Evolutionary conservation across 2,329 filamentous ascomycete genomes (phyloP).

Genomic region (Ploettnerulaceae sp.): DNA sequence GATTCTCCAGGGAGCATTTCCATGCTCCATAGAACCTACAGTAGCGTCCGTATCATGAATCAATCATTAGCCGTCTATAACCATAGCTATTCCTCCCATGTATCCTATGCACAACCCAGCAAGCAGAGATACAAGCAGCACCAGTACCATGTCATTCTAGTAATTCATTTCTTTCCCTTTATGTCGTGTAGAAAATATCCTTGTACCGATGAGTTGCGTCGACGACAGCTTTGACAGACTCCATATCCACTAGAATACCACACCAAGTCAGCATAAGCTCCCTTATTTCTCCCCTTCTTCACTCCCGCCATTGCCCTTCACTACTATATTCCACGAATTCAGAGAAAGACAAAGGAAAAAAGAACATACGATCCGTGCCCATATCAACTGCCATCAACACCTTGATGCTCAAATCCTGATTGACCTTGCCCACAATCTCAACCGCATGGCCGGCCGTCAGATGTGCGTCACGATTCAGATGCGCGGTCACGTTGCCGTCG

Average conservation of each 20-base stretch:
- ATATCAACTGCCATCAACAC: constrained; percentile 67
- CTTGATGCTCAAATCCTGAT: constrained; percentile 65
- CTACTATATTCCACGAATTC: too few relatives aligned
- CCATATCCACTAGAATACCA: constrained; percentile 57
- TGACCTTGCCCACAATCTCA: constrained; percentile 77
- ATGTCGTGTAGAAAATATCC: constrained; percentile 63
- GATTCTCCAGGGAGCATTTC: too few relatives aligned
- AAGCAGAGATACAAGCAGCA: neutral
- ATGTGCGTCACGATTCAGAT: constrained; percentile 69
- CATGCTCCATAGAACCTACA: too few relatives aligned
- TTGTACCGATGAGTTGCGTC: constrained; percentile 80
- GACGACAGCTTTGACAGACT: constrained; percentile 71
- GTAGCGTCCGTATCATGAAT: too few relatives aligned
- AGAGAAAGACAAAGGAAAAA: constrained; percentile 8
- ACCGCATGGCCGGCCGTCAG: constrained; percentile 64
- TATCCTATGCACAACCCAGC: neutral
- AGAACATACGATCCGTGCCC: constrained; percentile 62
- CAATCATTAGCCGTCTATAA: too few relatives aligned
- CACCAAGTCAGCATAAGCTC: neutral
- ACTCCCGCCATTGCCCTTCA: neutral
- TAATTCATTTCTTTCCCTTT: neutral
- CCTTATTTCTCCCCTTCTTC: neutral
- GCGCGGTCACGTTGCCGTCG: constrained; percentile 68
- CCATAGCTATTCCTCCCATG: neutral
- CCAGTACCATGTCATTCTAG: neutral